Evolutionary conservation across 495 filamentous ascomycete genomes (phyloP).

Genomic region (Saxophila tyrrhenica): DNA sequence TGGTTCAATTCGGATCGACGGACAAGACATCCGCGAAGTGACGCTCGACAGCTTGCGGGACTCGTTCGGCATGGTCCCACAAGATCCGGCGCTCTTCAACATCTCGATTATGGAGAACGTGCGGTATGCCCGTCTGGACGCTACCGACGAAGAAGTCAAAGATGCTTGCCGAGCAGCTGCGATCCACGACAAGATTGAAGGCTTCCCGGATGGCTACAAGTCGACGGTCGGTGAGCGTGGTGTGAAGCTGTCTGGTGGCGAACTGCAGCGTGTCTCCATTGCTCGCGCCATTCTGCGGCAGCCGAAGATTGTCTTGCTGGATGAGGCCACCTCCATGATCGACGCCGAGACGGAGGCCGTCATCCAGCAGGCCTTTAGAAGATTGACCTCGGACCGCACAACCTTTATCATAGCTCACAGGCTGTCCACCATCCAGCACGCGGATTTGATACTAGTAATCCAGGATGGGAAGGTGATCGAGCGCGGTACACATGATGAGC

Average conservation of each 20-base stretch:
- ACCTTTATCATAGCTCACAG: slow-evolving; percentile 41
- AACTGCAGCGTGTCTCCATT: slow-evolving; percentile 66
- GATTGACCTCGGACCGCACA: slow-evolving; percentile 24
- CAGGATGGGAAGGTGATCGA: slow-evolving; percentile 54
- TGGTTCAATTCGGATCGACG: slow-evolving; percentile 61
- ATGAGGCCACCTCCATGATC: slow-evolving; percentile 45
- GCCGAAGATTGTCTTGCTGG: slow-evolving; percentile 41
- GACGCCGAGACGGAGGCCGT: slow-evolving; percentile 53
- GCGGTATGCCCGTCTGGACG: slow-evolving; percentile 49
- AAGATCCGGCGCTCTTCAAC: slow-evolving; percentile 59
- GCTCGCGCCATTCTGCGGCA: slow-evolving; percentile 46
- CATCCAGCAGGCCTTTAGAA: slow-evolving; percentile 55
- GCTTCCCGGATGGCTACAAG: slow-evolving; percentile 47
- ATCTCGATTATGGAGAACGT: slow-evolving; percentile 65
- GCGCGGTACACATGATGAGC: slow-evolving; percentile 50
- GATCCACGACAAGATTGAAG: slow-evolving; percentile 29
- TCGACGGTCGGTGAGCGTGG: slow-evolving; percentile 52
- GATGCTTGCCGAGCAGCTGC: slow-evolving; percentile 56
- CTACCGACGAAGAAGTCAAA: slow-evolving; percentile 44
- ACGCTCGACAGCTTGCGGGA: slow-evolving; percentile 54
- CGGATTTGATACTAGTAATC: slow-evolving; percentile 55
- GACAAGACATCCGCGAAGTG: slow-evolving; percentile 58
- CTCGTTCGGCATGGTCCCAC: slow-evolving; percentile 59
- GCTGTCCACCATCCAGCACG: slow-evolving; percentile 57
- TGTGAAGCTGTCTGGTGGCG: slow-evolving; percentile 61